Evolutionary conservation across 176 grass and related monocot species (phyloP).

Genomic region (Oryza rufipogon): DNA sequence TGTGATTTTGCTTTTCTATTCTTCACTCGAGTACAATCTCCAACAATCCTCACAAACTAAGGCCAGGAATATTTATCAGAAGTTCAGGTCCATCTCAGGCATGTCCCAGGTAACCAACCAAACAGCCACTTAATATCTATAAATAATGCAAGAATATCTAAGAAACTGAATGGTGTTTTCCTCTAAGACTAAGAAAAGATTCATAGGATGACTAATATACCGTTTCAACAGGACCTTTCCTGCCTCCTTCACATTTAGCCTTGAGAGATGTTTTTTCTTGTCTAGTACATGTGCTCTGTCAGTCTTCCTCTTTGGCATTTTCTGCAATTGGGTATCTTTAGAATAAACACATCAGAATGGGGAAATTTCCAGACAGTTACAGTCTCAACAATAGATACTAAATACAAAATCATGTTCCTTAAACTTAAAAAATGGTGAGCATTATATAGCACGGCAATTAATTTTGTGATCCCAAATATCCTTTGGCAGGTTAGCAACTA

Average conservation of each 20-base stretch:
- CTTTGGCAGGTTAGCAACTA: background rate
- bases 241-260: slow-evolving; percentile 86
- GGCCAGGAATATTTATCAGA: background rate
- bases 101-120: background rate
- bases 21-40: background rate
- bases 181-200: background rate
- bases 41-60: background rate
- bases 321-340: slow-evolving; percentile 99
- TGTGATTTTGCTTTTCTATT: background rate
- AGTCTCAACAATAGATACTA: slow-evolving; percentile 11
- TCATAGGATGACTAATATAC: slow-evolving; percentile 42
- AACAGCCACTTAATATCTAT: background rate
- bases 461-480: background rate
- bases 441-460: background rate
- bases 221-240: slow-evolving; percentile 96
- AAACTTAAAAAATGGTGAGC: background rate
- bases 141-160: background rate
- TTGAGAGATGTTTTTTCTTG: slow-evolving; percentile 87
- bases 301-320: slow-evolving; percentile 95
- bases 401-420: background rate
- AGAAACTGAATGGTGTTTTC: background rate
- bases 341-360: slow-evolving; percentile 67
- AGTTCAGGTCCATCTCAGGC: background rate
- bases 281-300: slow-evolving; percentile 93
- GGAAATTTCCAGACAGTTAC: background rate